Base-by-base conservation (phyloP, 2,329 filamentous ascomycete species). In the Penicillium sclerotiorum region DNA sequence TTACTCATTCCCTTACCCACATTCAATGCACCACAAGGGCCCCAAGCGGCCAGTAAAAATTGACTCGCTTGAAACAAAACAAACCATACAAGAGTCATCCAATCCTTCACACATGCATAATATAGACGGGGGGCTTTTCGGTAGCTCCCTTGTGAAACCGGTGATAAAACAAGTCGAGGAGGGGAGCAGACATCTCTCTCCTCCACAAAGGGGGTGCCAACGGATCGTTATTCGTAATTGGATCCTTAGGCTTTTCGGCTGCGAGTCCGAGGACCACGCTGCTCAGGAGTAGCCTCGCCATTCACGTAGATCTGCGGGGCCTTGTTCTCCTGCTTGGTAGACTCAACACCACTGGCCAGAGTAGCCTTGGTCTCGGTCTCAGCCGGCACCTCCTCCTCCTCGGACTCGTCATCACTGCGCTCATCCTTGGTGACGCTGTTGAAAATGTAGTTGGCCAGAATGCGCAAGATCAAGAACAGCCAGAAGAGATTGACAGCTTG, bases 401-500 rank as follows among this genome's bases (percentile, higher is more conserved):
- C 67, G 2, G 72, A 72, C 53, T 77, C 74, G 25, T 75, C 67
- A 2, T 77, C 74, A 52, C 74, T 77, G 52, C 74, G 62, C 55
- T 77, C 74, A 45, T 77, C 74, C 50, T 68, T 68, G 17, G 39
- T 60, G 17, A 73, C 60, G 39, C 64, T 70, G 57, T 61, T 69
- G 55, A 73, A 69, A 27, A 73, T 55, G 49, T 75, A 74, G 58
- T 73, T 75, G 53, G 69, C 64, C 28, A 75, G 57, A 43, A 77
- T 72, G 53, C 72, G 71, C 42, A 75, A 59, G 44, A 77, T 76
- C 50, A 76, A 61, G 56, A 68, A 75, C 15, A 78, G 65, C 70
- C 74, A 77, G 51, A 77, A 74, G 40, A 77, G 62, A 36, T 77
- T 77, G 23, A 77, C 71, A 13, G 71, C 69, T 55, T 78, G 75